Base-by-base conservation (phyloP, 768 basidiomycete genomes). In the Tricholoma sp. region DNA sequence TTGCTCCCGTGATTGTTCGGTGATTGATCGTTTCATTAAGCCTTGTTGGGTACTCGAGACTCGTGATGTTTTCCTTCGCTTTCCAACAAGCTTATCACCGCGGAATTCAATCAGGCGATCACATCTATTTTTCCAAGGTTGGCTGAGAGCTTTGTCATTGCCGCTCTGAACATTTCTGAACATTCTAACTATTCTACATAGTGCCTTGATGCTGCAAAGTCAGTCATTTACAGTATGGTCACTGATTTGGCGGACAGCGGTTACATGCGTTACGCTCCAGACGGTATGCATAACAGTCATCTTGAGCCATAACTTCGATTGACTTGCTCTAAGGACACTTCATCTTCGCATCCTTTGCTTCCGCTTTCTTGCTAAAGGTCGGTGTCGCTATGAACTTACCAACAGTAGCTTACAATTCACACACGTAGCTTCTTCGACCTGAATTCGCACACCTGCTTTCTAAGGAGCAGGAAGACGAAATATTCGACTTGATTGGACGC, bases 41-140 rank as follows among this genome's bases (percentile, higher is more conserved):
- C 78, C 76, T 89, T 42, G 85, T 87, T 56, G 81, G 75, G 29
- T 92, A 91, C 63, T 88, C 88, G 34, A 78, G 90, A 13, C 81
- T 92, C 10, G 90, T 92, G 50, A 89, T 91, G 88, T 90, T 82
- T 64, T 91, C 90, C 0, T 91, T 92, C 62, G 89, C 88, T 4
- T 91, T 91, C 72, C 89, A 92, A 60, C 86, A 91, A 61, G 89
- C 89, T 1, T 90, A 82, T 68, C 81, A 85, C 60, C 80, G 86
- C 7, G 87, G 88, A 1, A 78, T 89, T 29, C 76, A 83, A 58
- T 69, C 76, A 1, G 78, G 77, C 1, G 88, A 90, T 66, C 69
- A 82, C 15, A 64, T 89, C 18, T 87, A 88, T 68, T 84, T 91
- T 59, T 80, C 75, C 54, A 86, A 84, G 77, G 89, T 86, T 29